These are phyloP conservation scores for Kodamaea kaohsiungensis DNA, from an alignment of 805 yeast genomes.

Conservation along the genomic window DNA sequence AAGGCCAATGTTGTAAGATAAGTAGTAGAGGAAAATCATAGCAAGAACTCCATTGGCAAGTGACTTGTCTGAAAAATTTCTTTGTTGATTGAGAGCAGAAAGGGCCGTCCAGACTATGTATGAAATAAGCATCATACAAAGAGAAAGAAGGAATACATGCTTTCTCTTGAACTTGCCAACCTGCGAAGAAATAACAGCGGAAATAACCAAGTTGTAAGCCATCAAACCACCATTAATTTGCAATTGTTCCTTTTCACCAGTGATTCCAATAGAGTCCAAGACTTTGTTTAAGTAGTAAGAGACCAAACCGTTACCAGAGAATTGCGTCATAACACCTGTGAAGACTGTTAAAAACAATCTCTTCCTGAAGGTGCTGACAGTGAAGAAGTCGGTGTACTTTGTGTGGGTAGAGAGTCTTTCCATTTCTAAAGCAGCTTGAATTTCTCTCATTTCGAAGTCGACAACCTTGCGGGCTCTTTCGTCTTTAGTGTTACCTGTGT, in stretches of 20 bases:
- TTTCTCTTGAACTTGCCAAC: constrained; percentile 34
- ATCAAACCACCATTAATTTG: constrained; percentile 52
- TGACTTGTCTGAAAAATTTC: constrained; percentile 39
- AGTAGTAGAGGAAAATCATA: constrained; percentile 50
- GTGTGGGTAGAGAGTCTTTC: constrained; percentile 36
- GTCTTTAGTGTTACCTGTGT: constrained; percentile 40
- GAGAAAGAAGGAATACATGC: constrained; percentile 34
- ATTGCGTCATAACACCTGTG: constrained; percentile 42
- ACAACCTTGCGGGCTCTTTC: constrained; percentile 18
- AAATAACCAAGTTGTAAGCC: constrained; percentile 44
- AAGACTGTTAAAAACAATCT: constrained; percentile 37
- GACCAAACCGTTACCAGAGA: constrained; percentile 54
- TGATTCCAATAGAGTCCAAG: constrained; percentile 53
- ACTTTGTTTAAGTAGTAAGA: constrained; percentile 54
- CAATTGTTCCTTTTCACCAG: constrained; percentile 45
- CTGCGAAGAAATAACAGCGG: constrained; percentile 22
- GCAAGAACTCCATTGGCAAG: constrained; percentile 50
- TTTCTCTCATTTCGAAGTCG: constrained; percentile 26
- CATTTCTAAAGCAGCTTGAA: constrained; percentile 31
- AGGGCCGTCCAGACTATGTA: constrained; percentile 44
- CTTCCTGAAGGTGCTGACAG: constrained; percentile 40
- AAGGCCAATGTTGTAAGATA: constrained; percentile 42
- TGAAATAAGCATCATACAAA: constrained; percentile 35
- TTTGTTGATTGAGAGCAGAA: constrained; percentile 48
- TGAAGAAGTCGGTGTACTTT: constrained; percentile 39